Evolutionary conservation across 352 stramenopile species (phyloP), one percentile per base, ranked within the genome.

Genomic region (Aphanomyces cochlioides): DNA sequence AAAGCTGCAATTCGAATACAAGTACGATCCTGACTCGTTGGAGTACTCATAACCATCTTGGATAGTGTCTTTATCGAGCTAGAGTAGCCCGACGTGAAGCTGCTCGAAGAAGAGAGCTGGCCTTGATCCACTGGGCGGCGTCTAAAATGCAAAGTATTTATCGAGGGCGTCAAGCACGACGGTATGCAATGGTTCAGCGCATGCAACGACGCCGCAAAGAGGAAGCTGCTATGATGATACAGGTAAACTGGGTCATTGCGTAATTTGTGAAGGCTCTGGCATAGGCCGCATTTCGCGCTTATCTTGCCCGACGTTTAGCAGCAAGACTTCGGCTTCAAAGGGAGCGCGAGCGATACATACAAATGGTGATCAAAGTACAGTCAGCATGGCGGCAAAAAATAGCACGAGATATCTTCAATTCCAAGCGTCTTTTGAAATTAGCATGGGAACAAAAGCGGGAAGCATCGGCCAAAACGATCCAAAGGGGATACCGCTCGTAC

Each of bases 1-100:
- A 77, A 74, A n/a, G 79, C 84, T 5, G 85, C 84, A 6, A 80
- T 84, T 12, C 74, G 75, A 36, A 88, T 93, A 45, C 85, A 95
- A 56, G 45, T 72, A 68, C 47, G 28, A 39, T 10, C 7, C 19
- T 72, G 54, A 28, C 28, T 28, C 28, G 28, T 28, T 28, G 28
- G 28, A 28, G 28, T 28, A 28, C 28, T 28, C 28, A 50, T 50
- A 50, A n/a, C 10, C 43, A 12, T 50, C 43, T 50, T 50, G 43
- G 28, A 28, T 50, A 73, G 69, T 82, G 80, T 38, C 58, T 91
- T 53, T 93, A 84, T 64, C 82, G 84, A 34, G 80, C 79, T 17
- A 78, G 76, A 0, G 77, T 86, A 1, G 84, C 86, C 7, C 65
- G 83, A 17, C 75, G 77, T 12, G 57, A 78, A 2, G 77, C 82